Evolutionary conservation across 768 basidiomycete species (phyloP), one percentile per base, ranked within the genome.

Genomic region (Ramaria sp.): DNA sequence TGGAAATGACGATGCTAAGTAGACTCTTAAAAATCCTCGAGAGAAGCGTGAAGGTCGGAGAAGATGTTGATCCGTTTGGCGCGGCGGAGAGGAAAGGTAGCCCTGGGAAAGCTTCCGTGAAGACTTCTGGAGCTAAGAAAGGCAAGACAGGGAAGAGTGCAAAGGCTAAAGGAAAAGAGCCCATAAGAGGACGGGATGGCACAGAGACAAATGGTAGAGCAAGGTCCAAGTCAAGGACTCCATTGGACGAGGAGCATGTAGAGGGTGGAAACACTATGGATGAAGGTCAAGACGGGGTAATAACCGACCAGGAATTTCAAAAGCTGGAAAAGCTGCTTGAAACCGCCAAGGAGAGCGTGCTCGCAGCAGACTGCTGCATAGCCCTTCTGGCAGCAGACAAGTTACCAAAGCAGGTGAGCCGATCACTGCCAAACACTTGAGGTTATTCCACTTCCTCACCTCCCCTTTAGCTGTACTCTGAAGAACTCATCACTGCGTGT

Each of bases 401-500:
- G 22, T 70, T 95, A 53, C 78, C 88, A 1, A 95, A 95, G 66
- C 88, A 93, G 78, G 93, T 91, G 45, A 36, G 78, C 58, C 22
- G 44, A 24, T 1, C 27, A 28, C 25, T 18, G 16, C 12, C 25
- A 16, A 16, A 22, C 7, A 4, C 13, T 41, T n/a, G 16, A 2
- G 3, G 39, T 5, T 16, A 8, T 41, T 8, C 4, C 13, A 41
- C 39, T 41, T 18, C 13, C 12, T 47, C 47, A 28, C 37, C 55
- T 22, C 30, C 13, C 8, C 28, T 32, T 6, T 62, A 94, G 87
- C 71, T 97, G 8, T 95, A 95, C 66, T 96, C 95, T 0, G 92
- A 97, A 65, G 96, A 99, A 64, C 74, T 93, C 10, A 89, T 99
- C 58, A 82, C 82, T 0, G 71, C 78, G 0, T 90, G 92, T 68